phyloP scores from a whole-genome alignment of 192 early-diverging fungal species.

The Oehlia diaphana region DNA sequence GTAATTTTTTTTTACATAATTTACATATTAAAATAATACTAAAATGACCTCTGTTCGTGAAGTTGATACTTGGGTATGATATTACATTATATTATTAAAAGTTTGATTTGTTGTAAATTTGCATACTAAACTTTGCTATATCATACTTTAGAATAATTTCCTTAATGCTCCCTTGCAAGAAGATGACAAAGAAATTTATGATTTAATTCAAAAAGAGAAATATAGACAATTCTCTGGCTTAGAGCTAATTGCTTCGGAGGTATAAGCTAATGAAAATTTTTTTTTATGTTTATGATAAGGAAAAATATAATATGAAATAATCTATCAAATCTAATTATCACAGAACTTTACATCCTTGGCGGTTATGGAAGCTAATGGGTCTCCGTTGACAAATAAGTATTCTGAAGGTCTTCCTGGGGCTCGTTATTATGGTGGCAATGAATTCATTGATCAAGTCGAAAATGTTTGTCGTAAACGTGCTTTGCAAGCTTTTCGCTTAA shows the following conservation, averaged over 20 bases:
- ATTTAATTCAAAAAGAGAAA: constrained; percentile 96
- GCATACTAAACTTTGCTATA: background rate
- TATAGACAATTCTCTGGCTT: constrained; percentile 97
- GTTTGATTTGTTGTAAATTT: background rate
- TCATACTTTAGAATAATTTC: constrained; percentile 51
- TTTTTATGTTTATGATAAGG: background rate
- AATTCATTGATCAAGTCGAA: constrained; percentile 96
- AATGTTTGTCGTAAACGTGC: constrained; percentile 95
- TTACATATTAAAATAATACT: background rate
- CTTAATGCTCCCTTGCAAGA: constrained; percentile 90
- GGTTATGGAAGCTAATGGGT: constrained; percentile 99
- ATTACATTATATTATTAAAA: background rate
- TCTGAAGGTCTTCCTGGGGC: constrained; percentile 99
- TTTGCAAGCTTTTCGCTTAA: constrained; percentile 88
- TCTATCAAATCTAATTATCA: background rate
- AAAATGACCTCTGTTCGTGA: background rate
- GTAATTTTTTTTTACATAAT: background rate
- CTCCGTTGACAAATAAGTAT: constrained; percentile 99
- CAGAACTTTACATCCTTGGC: constrained; percentile 99
- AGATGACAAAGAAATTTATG: constrained; percentile 92
- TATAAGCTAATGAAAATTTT: constrained; percentile 32
- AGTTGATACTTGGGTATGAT: background rate
- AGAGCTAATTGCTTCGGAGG: constrained; percentile 98
- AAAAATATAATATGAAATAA: background rate
- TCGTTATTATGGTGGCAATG: constrained; percentile 99